Evolutionary conservation across 2,329 filamentous ascomycete genomes (phyloP), one percentile per base, ranked within the genome.

Genomic region (Coniochaeta sp.): DNA sequence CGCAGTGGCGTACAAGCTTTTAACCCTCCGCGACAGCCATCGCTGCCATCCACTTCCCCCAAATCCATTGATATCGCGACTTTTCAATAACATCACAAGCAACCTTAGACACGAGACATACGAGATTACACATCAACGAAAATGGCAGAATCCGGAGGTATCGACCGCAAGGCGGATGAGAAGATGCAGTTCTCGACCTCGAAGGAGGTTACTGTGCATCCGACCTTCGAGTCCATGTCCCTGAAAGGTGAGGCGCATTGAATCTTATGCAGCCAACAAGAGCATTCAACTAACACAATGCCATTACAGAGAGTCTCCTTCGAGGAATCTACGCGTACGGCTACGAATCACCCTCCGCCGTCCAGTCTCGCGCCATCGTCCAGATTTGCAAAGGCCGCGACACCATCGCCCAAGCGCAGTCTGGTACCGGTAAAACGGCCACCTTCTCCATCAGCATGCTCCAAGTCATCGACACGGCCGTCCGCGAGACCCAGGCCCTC

Each of bases 331-430:
- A 99, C 73, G 95, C 95, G 38, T 99, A 99, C 69, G 95, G 95
- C 65, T 99, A 98, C 77, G 95, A 99, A 74, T 97, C 95, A 1
- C 95, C 95, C 14, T 99, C 95, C 0, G 95, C 95, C 16, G 93
- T 99, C 19, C 95, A 99, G 79, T 97, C 93, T 67, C 91, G 95
- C 72, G 95, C 95, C 59, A 99, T 99, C 71, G 95, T 99, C 57
- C 95, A 98, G 78, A 90, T 99, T 71, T 99, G 95, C 86, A 98
- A 98, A 78, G 95, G 95, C 66, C 91, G 95, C 77, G 95, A 99
- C 76, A 98, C 95, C 64, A 99, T 99, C 72, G 95, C 95, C 19
- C 95, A 99, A 74, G 95, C 95, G 22, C 95, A 98, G 76, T 97
- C 93, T 54, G 93, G 93, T 76, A 97, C 93, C 59, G 93, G 93